phyloP scores from a whole-genome alignment of 352 stramenopile genomes.

The Phytophthora parvispora region DNA sequence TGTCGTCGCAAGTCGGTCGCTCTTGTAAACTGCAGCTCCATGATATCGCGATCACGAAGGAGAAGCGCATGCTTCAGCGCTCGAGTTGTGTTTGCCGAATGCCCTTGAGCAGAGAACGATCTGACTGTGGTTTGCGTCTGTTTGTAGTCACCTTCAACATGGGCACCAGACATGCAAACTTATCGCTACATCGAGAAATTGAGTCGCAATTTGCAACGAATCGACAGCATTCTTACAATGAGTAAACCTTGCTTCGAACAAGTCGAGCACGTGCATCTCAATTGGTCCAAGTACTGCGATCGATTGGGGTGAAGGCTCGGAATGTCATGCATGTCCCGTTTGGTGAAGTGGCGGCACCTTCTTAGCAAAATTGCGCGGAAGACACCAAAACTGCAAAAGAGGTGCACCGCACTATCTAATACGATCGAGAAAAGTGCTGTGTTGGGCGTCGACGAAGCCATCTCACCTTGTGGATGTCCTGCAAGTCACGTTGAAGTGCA shows the following conservation, averaged over 20 bases:
- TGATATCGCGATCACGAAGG: slow-evolving; percentile 1
- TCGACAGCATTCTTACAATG: neutral
- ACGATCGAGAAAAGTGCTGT: neutral
- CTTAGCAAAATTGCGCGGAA: neutral
- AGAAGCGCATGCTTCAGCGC: slow-evolving; percentile 1
- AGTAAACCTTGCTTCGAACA: neutral
- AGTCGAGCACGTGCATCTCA: too few species aligned
- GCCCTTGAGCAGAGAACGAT: neutral
- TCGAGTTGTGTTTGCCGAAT: neutral
- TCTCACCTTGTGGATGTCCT: neutral
- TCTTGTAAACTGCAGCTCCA: neutral
- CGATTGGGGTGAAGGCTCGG: too few species aligned
- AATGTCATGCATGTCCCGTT: too few species aligned
- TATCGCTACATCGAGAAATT: slow-evolving; percentile 7
- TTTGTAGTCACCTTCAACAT: slow-evolving; percentile 7
- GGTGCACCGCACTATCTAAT: neutral
- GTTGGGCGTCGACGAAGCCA: neutral
- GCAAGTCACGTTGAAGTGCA: neutral
- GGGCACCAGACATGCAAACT: slow-evolving; percentile 7
- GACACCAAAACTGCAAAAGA: too few species aligned
- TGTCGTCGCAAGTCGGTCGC: neutral
- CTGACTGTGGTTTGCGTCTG: neutral
- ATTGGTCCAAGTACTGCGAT: too few species aligned
- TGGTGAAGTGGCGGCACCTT: too few species aligned
- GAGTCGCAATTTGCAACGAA: neutral